phyloP scores from a whole-genome alignment of 805 yeast genomes.

The Candida railenensis region DNA sequence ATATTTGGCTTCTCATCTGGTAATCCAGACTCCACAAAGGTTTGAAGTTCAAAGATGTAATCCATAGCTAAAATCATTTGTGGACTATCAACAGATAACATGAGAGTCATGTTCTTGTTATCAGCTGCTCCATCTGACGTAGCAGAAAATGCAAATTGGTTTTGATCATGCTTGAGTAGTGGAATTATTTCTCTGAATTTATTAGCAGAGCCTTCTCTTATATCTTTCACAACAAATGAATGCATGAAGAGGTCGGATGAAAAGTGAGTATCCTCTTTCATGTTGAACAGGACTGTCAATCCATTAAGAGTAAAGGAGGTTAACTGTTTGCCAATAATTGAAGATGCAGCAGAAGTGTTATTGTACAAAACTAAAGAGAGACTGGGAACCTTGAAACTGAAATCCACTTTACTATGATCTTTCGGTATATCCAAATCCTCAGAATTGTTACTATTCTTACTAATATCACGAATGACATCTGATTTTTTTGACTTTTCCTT shows the following conservation, averaged over 20 bases:
- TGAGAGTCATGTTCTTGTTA: slow-evolving; percentile 42
- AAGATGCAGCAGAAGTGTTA: slow-evolving; percentile 37
- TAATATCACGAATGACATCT: background rate
- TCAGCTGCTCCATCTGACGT: slow-evolving; percentile 40
- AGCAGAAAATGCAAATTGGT: slow-evolving; percentile 68
- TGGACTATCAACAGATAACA: slow-evolving; percentile 77
- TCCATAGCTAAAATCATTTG: slow-evolving; percentile 80
- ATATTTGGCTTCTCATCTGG: slow-evolving; percentile 16
- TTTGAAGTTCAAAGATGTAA: slow-evolving; percentile 73
- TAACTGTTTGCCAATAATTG: slow-evolving; percentile 34
- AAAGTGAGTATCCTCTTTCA: slow-evolving; percentile 55
- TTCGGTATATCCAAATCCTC: slow-evolving; percentile 14
- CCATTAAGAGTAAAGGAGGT: slow-evolving; percentile 53
- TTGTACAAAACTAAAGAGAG: slow-evolving; percentile 62
- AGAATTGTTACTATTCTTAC: background rate
- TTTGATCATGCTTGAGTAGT: slow-evolving; percentile 52
- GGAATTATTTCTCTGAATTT: slow-evolving; percentile 83
- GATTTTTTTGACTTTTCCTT: background rate
- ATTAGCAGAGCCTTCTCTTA: slow-evolving; percentile 59
- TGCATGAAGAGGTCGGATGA: slow-evolving; percentile 62
- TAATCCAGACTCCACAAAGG: slow-evolving; percentile 55
- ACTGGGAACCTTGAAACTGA: slow-evolving; percentile 60
- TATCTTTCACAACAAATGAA: slow-evolving; percentile 78
- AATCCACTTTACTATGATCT: slow-evolving; percentile 38
- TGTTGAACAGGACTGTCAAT: slow-evolving; percentile 47